A percentile compares a stretch with the other conserved stretches of the same genome.
These are phyloP conservation scores for Sporopachydermia lactativora DNA, from an alignment of 805 yeast species.

Conservation along the genomic window DNA sequence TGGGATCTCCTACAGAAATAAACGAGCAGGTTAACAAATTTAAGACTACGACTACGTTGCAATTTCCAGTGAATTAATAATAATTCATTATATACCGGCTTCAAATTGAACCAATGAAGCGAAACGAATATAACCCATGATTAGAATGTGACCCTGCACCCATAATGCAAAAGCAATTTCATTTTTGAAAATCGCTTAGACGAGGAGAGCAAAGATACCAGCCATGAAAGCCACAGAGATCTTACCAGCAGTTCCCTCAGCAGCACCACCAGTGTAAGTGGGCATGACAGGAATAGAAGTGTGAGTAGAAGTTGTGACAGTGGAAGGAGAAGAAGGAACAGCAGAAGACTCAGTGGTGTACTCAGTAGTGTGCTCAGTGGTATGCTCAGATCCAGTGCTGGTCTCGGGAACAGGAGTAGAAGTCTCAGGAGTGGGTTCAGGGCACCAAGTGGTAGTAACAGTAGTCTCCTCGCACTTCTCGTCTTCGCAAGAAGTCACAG, in stretches of 20 bases:
- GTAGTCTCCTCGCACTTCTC: neutral
- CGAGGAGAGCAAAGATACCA: neutral
- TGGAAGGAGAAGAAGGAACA: neutral
- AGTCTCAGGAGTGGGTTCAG: neutral
- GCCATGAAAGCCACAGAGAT: neutral
- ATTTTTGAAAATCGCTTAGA: too few species aligned
- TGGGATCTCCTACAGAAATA: too few species aligned
- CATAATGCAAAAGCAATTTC: too few species aligned
- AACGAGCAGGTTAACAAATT: too few species aligned
- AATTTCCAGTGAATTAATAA: too few species aligned
- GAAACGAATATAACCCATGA: too few species aligned
- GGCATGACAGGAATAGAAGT: conserved; percentile 26
- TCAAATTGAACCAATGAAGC: too few species aligned
- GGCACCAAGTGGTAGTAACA: conserved; percentile 1
- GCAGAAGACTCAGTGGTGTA: neutral
- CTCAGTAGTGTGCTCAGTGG: neutral
- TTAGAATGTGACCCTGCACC: too few species aligned
- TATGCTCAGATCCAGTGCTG: too few species aligned
- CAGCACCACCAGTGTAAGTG: conserved; percentile 23
- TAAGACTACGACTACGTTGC: too few species aligned
- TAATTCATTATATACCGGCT: too few species aligned
- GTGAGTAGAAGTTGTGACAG: neutral
- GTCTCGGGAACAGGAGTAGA: neutral
- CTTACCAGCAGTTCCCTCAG: conserved; percentile 20
- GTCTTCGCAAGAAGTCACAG: neutral